These are phyloP conservation scores for Piper betle DNA, from an alignment of 164 flowering plant species.

Conservation along the genomic window DNA sequence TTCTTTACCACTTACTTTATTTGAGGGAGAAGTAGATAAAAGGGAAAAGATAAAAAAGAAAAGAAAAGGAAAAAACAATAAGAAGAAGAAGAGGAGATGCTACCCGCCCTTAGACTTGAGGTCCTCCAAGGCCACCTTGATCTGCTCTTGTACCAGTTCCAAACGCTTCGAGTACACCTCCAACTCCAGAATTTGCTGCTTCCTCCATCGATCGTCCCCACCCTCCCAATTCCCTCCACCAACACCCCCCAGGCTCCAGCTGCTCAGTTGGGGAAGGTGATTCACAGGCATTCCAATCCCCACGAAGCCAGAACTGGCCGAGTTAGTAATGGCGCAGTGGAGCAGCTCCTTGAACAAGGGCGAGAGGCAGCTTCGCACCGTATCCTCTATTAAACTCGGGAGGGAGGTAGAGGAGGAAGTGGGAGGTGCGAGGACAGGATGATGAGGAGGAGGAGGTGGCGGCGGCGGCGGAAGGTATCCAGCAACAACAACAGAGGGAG, in stretches of 20 bases:
- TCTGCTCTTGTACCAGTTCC: conserved; percentile 90
- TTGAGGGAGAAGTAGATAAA: too few relatives aligned
- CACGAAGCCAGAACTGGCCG: conserved; percentile 13
- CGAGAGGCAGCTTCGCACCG: conserved; percentile 71
- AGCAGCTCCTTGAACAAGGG: conserved; percentile 80
- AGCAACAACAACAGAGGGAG: background rate
- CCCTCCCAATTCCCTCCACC: conserved; percentile 19
- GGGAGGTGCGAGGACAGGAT: background rate
- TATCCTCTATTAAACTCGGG: conserved; percentile 53
- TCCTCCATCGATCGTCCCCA: conserved; percentile 84
- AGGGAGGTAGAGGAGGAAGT: conserved; percentile 6
- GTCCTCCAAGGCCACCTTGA: conserved; percentile 54
- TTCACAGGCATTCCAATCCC: conserved; percentile 21
- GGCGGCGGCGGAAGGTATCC: background rate
- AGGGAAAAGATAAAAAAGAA: too few relatives aligned
- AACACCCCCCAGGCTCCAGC: conserved; percentile 12
- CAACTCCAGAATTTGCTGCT: conserved; percentile 88
- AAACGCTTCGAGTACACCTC: conserved; percentile 83
- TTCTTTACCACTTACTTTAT: too few relatives aligned
- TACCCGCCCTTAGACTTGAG: conserved; percentile 39
- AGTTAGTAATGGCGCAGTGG: conserved; percentile 29
- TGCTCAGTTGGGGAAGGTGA: conserved; percentile 41
- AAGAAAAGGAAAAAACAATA: too few relatives aligned
- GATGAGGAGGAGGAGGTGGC: background rate
- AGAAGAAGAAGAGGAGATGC: background rate